A percentile compares a stretch with the other conserved stretches of the same genome.
These are phyloP conservation scores for Penicillium sp. DNA, from an alignment of 2,329 filamentous ascomycete species.

Conservation along the genomic window DNA sequence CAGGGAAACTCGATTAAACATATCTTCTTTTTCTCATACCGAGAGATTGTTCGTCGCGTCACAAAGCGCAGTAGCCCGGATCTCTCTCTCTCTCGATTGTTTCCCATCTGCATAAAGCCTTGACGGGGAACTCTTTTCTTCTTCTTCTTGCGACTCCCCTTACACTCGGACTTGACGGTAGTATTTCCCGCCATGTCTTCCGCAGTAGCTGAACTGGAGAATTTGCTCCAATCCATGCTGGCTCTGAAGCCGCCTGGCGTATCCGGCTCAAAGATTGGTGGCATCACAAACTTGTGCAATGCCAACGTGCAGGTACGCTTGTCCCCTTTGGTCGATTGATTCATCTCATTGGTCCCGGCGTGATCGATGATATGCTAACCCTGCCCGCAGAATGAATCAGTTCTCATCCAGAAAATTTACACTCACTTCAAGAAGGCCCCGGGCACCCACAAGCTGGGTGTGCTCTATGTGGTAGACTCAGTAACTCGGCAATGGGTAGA, in stretches of 20 bases:
- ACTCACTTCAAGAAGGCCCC: slow-evolving; percentile 95
- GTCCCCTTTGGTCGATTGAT: slow-evolving; percentile 2
- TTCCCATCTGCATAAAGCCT: slow-evolving; percentile 5
- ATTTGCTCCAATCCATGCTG: slow-evolving; percentile 83
- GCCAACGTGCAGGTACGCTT: slow-evolving; percentile 73
- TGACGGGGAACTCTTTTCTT: neutral
- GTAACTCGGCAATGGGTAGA: slow-evolving; percentile 98
- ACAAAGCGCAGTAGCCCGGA: slow-evolving; percentile 7
- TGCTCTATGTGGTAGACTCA: slow-evolving; percentile 99
- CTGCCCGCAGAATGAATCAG: slow-evolving; percentile 68
- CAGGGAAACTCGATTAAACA: slow-evolving; percentile 19
- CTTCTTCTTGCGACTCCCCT: neutral
- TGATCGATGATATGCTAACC: slow-evolving; percentile 20
- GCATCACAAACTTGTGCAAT: slow-evolving; percentile 78
- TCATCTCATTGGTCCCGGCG: neutral
- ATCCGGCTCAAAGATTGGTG: slow-evolving; percentile 80
- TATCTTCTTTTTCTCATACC: slow-evolving; percentile 11
- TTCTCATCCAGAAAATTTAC: slow-evolving; percentile 90
- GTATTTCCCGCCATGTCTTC: slow-evolving; percentile 54
- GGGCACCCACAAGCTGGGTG: slow-evolving; percentile 91
- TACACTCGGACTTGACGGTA: slow-evolving; percentile 5
- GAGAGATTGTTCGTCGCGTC: neutral
- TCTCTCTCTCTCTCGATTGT: slow-evolving; percentile 3
- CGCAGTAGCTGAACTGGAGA: slow-evolving; percentile 82
- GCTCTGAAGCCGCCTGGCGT: slow-evolving; percentile 86